Evolutionary conservation across 192 early-diverging fungal species (phyloP), one percentile per base, ranked within the genome.

Genomic region (Podila minutissima): DNA sequence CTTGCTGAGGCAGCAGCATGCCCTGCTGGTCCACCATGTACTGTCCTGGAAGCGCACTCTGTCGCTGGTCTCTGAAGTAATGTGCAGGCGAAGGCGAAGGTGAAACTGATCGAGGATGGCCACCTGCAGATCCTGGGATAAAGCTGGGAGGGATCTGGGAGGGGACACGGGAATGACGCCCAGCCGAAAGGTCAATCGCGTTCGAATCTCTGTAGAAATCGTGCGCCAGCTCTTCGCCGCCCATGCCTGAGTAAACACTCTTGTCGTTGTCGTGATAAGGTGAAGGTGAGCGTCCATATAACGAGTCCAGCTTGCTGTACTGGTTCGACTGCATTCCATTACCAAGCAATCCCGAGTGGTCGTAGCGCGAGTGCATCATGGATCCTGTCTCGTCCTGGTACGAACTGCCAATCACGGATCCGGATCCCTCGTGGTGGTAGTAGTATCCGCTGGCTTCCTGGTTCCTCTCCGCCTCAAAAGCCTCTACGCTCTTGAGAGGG

Each of bases 401-500:
- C 26, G 62, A 64, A 35, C 77, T 72, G 8, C 66, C 77, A 60
- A 73, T 49, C 20, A 81, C 77, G 9, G 70, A 72, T 1, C 77
- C 75, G 0, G 64, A 60, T 31, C 51, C 66, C 37, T 79, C 38
- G 6, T 76, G 68, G 19, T 64, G 62, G 33, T 65, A 64, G 15
- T 76, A 76, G 20, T 70, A 70, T 24, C 67, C 74, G n/a, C 63
- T 66, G 51, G 55, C 74, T 22, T 76, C 74, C 59, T 67, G 20
- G 26, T 67, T 70, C 37, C 75, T 79, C 61, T 79, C 75, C 0
- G 77, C 77, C 49, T 81, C 77, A 66, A 72, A 81, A 17, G 77
- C 77, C 48, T 81, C 77, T 41, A 91, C 75, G 64, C 91, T 90
- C 85, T 88, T 90, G 76, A 86, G 86, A n/a, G 93, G 93, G 69